phyloP scores from a whole-genome alignment of 2,329 filamentous ascomycete species.

The Rosellinia necatrix region DNA sequence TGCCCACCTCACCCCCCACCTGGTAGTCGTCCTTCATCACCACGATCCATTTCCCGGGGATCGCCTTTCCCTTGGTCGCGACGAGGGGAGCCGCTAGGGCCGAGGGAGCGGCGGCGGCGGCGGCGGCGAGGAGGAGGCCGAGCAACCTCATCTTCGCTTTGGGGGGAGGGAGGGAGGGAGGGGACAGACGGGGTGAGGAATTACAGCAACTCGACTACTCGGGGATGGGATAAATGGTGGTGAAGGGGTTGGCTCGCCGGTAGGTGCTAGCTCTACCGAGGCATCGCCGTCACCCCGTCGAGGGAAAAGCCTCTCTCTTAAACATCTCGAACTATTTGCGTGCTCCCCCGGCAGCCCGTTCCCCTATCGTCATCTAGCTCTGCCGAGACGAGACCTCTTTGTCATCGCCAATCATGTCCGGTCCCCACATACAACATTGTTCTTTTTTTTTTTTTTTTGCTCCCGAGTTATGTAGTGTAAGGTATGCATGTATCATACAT shows the following conservation, averaged over 20 bases:
- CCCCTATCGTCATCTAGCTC: conserved; percentile 2
- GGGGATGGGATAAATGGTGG: no score
- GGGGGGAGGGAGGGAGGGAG: neutral
- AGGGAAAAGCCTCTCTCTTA: conserved; percentile 12
- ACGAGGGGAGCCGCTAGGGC: conserved; percentile 36
- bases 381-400: neutral
- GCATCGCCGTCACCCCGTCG: neutral
- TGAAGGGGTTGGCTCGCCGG: no score
- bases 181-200: no score
- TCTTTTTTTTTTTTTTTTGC: neutral
- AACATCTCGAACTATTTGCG: conserved; percentile 11
- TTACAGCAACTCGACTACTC: no score
- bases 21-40: conserved; percentile 36
- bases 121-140: conserved; percentile 25
- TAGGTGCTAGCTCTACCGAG: no score
- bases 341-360: neutral
- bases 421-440: conserved; percentile 5
- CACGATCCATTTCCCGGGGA: conserved; percentile 38
- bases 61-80: conserved; percentile 28
- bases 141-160: conserved; percentile 35
- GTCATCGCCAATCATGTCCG: conserved; percentile 1
- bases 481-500: no score
- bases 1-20: conserved; percentile 8
- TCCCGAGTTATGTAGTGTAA: conserved; percentile 1
- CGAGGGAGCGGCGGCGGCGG: no score